Evolutionary conservation across 2,329 filamentous ascomycete genomes (phyloP).

Genomic region (Didymella pomorum): DNA sequence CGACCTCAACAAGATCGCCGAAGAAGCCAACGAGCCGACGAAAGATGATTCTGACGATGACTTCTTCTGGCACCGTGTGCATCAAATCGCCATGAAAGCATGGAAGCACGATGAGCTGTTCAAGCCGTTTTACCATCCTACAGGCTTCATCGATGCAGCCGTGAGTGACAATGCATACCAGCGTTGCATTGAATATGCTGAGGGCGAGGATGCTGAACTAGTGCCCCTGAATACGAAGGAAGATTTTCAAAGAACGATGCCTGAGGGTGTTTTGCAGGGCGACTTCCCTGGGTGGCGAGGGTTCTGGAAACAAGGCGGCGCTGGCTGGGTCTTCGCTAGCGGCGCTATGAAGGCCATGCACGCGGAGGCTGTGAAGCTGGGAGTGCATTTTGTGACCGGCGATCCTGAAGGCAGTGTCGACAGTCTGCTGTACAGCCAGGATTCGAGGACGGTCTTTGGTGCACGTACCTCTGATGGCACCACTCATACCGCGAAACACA

Average conservation of each 20-base stretch:
- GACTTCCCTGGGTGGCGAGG: constrained; percentile 61
- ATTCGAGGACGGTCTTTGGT: constrained; percentile 52
- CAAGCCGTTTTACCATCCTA: constrained; percentile 56
- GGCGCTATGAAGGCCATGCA: constrained; percentile 59
- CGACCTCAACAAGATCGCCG: constrained; percentile 59
- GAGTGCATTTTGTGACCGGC: constrained; percentile 59
- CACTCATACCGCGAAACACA: constrained; percentile 53
- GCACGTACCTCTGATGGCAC: constrained; percentile 55
- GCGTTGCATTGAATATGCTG: constrained; percentile 49
- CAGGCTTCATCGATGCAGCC: constrained; percentile 58
- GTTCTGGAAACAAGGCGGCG: constrained; percentile 55
- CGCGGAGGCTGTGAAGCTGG: constrained; percentile 56
- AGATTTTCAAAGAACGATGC: constrained; percentile 62
- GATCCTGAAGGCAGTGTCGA: constrained; percentile 50
- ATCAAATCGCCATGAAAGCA: constrained; percentile 50
- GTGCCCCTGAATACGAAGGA: constrained; percentile 52
- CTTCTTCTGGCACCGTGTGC: constrained; percentile 46
- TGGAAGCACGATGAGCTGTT: constrained; percentile 57
- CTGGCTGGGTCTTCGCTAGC: constrained; percentile 64
- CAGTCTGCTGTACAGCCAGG: constrained; percentile 43
- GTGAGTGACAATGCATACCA: constrained; percentile 51
- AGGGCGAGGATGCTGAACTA: constrained; percentile 44
- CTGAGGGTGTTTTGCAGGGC: constrained; percentile 60
- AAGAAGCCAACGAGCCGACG: constrained; percentile 41
- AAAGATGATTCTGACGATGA: constrained; percentile 43